Conservation (phyloP, 805 yeast species). For the Saturnispora saitoi region DNA sequence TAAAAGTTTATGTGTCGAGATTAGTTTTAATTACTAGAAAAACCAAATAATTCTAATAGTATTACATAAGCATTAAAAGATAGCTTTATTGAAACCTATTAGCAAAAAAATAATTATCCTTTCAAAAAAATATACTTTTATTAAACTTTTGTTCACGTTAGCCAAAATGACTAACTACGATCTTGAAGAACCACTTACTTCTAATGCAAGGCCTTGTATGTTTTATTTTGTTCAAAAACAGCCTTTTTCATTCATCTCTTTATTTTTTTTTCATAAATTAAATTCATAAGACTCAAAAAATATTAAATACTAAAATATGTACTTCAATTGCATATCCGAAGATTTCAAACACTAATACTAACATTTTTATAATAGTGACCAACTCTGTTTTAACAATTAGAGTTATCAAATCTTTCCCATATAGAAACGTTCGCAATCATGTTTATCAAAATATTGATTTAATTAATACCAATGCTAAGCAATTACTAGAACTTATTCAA, state of each 20-base stretch:
- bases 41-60: too few species aligned
- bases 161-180: constrained; percentile 26
- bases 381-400: constrained; percentile 78
- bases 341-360: not conserved
- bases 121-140: not conserved
- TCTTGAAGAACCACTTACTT: constrained; percentile 67
- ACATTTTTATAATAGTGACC: constrained; percentile 27
- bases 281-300: not conserved
- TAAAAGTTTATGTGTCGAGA: too few species aligned
- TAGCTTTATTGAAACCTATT: not conserved
- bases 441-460: constrained; percentile 66
- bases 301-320: too few species aligned
- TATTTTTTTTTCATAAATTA: not conserved
- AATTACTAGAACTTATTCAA: constrained; percentile 46
- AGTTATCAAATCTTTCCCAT: constrained; percentile 84
- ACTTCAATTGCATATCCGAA: too few species aligned
- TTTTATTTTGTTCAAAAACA: constrained; percentile 4
- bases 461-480: constrained; percentile 54
- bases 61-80: not conserved
- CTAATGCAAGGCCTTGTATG: constrained; percentile 60
- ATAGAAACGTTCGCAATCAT: constrained; percentile 75
- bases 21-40: too few species aligned
- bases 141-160: not conserved
- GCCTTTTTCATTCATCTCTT: too few species aligned
- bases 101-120: not conserved